phyloP scores from a whole-genome alignment of 1,284 basidiomycete species.

The Taiwanofungus camphoratus region DNA sequence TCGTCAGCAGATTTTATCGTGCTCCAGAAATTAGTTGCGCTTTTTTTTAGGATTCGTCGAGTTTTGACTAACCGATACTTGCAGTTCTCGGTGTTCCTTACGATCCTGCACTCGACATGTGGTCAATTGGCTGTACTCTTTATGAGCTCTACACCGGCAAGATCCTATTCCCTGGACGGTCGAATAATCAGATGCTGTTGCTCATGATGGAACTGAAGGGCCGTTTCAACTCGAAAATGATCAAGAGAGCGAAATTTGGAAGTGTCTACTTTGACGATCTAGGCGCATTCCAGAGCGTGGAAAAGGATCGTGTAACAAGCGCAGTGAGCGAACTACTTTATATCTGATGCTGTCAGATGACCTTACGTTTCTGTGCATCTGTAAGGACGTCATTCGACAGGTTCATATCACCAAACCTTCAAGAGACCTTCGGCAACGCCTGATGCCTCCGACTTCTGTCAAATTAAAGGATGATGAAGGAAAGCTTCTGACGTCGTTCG shows the following conservation, averaged over 20 bases:
- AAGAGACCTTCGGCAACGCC: conserved; percentile 73
- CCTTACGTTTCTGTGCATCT: conserved; percentile 12
- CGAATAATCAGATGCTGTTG: conserved; percentile 97
- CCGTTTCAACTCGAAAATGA: conserved; percentile 88
- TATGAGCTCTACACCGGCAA: conserved; percentile 99
- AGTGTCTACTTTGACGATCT: conserved; percentile 93
- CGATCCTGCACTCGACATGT: conserved; percentile 91
- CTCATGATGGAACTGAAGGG: conserved; percentile 98
- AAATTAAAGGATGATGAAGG: conserved; percentile 87
- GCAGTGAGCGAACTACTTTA: conserved; percentile 46
- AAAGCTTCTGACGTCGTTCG: conserved; percentile 77
- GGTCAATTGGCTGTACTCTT: conserved; percentile 97
- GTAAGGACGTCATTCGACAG: conserved; percentile 81
- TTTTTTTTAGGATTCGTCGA: not conserved
- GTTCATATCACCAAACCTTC: conserved; percentile 82
- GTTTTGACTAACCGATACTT: not conserved
- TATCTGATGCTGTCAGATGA: not conserved
- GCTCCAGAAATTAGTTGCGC: conserved; percentile 96
- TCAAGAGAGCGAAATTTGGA: conserved; percentile 91
- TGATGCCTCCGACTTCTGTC: conserved; percentile 75
- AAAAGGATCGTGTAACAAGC: conserved; percentile 80
- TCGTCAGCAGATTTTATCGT: conserved; percentile 97
- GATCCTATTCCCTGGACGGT: conserved; percentile 94
- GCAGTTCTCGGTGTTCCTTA: conserved; percentile 93
- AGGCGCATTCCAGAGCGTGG: conserved; percentile 75